A percentile compares a stretch with the other conserved stretches of the same genome.
phyloP scores from a whole-genome alignment of 306 rosid species.

The Lotus japonicus region DNA sequence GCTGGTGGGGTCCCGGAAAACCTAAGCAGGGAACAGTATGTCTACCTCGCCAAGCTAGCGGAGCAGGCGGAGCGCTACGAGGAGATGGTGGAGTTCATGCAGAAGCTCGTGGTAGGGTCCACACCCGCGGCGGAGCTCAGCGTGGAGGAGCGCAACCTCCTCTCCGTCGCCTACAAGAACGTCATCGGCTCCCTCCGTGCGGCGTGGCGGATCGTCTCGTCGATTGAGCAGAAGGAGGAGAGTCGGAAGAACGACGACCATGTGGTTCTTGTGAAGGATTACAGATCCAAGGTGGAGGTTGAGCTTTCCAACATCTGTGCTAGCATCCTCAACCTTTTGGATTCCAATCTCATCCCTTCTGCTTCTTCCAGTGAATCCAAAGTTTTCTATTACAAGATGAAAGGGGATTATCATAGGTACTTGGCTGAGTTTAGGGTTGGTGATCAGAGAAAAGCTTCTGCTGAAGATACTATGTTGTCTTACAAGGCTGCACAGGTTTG shows the following conservation, averaged over 20 bases:
- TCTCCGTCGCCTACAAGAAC: constrained; percentile 71
- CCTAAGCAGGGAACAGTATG: constrained; percentile 58
- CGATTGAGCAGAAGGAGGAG: constrained; percentile 73
- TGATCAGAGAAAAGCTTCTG: constrained; percentile 57
- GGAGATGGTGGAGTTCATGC: constrained; percentile 81
- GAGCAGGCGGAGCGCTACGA: constrained; percentile 80
- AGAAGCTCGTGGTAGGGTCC: constrained; percentile 52
- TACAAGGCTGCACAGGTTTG: constrained; percentile 75
- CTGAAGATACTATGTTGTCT: constrained; percentile 68
- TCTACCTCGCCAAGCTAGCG: constrained; percentile 62
- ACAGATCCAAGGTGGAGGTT: constrained; percentile 66
- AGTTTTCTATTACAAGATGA: constrained; percentile 73
- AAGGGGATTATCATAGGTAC: constrained; percentile 74
- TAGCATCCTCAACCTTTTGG: constrained; percentile 42
- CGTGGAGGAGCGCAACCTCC: constrained; percentile 64
- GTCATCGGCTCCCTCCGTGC: constrained; percentile 75
- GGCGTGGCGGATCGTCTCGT: constrained; percentile 70
- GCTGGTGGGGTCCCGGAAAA: constrained; percentile 40
- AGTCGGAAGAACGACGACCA: constrained; percentile 70
- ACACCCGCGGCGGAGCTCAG: constrained; percentile 65
- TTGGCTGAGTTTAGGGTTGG: constrained; percentile 62
- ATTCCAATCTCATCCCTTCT: constrained; percentile 55
- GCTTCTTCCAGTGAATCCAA: constrained; percentile 50
- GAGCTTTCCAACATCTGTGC: constrained; percentile 55
- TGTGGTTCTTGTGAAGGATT: constrained; percentile 45